Base-by-base conservation (phyloP, 2,329 filamentous ascomycete species). In the Tothia fuscella region DNA sequence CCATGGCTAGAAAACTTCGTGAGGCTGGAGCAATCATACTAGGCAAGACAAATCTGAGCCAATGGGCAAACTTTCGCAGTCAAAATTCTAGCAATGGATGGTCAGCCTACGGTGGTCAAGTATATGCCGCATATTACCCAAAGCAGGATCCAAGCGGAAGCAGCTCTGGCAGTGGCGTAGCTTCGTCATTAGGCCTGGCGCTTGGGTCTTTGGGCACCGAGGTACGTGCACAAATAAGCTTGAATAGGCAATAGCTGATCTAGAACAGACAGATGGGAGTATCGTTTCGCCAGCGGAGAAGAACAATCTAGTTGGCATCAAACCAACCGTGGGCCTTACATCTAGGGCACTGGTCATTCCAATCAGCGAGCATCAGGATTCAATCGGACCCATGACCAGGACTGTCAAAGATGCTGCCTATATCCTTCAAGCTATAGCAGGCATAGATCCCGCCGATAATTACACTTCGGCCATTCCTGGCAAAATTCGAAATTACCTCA, bases 291-390 rank as follows among this genome's bases (percentile, higher is more conserved):
- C 80, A 0, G 61, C 60, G 14, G 52, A 66, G 19, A 49, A 59
- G 4, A 80, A 74, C 59, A 79, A 78, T 43, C 54, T 82, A 2
- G 78, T 81, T 0, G 79, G 76, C 2, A 76, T 84, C 54, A 80
- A 78, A 53, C 76, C 48, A n/a, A 44, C 41, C 0, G 73, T 81
- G 2, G 79, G 78, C 0, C 61, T 82, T 3, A 80, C 72, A 0
- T 77, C 74, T 1, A 63, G 74, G 12, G 60, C 70, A 45, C 63
- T 80, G 4, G 78, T 82, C 2, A 72, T 85, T 9, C 80, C 81
- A 1, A 74, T 84, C 44, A 70, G 64, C 21, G 61, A 72, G 47
- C 70, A 66, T 43, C 70, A 72, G 49, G 71, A 76, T 47, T 72
- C 70, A 2, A 60, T 75, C 7, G 73, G 72, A 0, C 72, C 73